Conservation (phyloP, 768 basidiomycete species). For the Collybiopsis luxurians region DNA sequence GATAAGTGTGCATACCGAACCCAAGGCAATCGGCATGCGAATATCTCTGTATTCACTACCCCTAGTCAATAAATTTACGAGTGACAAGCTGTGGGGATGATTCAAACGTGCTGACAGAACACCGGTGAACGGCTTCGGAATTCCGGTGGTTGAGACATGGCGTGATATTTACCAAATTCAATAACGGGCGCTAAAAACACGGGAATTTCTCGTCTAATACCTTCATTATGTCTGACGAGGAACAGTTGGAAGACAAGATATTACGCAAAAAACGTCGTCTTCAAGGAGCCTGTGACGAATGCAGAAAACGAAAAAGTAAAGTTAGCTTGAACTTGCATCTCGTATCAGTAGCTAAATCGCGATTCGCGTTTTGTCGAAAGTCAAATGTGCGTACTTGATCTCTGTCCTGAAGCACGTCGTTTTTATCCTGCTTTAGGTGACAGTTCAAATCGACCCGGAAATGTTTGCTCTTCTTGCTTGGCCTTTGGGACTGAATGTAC, state of each 20-base stretch:
- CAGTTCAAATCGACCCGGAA: constrained; percentile 37
- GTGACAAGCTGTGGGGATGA: too few species aligned
- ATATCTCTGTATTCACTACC: too few species aligned
- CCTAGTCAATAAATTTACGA: too few species aligned
- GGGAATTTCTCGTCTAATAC: neutral
- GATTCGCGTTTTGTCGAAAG: neutral
- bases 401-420: neutral
- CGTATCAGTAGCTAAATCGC: neutral
- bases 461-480: constrained; percentile 36
- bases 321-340: constrained; percentile 38
- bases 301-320: constrained; percentile 59
- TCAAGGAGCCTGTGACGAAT: constrained; percentile 43
- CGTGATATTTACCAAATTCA: too few species aligned
- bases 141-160: too few species aligned
- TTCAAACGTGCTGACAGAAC: too few species aligned
- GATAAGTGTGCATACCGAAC: too few species aligned
- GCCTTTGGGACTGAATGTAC: constrained; percentile 33
- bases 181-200: too few species aligned
- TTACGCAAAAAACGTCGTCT: constrained; percentile 1
- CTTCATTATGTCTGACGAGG: neutral
- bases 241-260: neutral
- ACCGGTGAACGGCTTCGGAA: too few species aligned
- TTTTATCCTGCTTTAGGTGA: constrained; percentile 24
- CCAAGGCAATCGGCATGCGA: too few species aligned
- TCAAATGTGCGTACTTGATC: constrained; percentile 4